A percentile compares a stretch with the other conserved stretches of the same genome.
These are phyloP conservation scores for Jacaranda mimosifolia DNA, from an alignment of 257 asterid species.

Conservation along the genomic window DNA sequence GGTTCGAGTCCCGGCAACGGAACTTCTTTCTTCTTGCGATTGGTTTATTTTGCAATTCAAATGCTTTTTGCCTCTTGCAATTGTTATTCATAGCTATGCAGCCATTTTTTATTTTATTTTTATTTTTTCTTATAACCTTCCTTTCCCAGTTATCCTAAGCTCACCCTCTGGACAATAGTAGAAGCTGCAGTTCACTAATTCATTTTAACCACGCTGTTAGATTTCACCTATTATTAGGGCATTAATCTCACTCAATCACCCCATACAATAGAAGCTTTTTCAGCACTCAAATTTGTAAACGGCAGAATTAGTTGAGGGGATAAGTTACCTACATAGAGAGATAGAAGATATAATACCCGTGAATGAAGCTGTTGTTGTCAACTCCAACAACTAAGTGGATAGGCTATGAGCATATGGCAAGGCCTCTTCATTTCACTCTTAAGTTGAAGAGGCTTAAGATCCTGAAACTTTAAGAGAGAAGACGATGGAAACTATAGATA, in stretches of 20 bases:
- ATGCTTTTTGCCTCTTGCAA: neutral
- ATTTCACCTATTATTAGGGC: neutral
- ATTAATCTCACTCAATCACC: neutral
- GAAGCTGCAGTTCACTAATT: neutral
- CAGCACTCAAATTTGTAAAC: neutral
- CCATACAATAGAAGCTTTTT: neutral
- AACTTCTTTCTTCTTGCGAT: slow-evolving; percentile 7
- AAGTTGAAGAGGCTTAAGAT: slow-evolving; percentile 27
- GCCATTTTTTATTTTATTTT: too few relatives aligned
- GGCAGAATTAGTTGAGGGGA: too few relatives aligned
- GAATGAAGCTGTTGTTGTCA: neutral
- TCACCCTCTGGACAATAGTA: neutral
- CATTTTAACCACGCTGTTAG: neutral
- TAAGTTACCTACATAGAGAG: too few relatives aligned
- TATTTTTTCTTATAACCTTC: neutral
- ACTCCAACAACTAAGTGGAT: too few relatives aligned
- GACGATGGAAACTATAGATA: neutral
- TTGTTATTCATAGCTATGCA: neutral
- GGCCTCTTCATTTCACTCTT: neutral
- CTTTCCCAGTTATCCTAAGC: neutral
- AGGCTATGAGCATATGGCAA: too few relatives aligned
- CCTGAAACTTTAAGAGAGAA: slow-evolving; percentile 32
- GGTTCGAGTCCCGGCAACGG: slow-evolving; percentile 88
- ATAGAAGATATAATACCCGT: neutral
- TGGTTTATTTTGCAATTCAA: neutral